Percentiles rank a stretch among this genome's conserved stretches.
These are phyloP conservation scores for Letharia lupina DNA, from an alignment of 495 filamentous ascomycete genomes.

Conservation along the genomic window DNA sequence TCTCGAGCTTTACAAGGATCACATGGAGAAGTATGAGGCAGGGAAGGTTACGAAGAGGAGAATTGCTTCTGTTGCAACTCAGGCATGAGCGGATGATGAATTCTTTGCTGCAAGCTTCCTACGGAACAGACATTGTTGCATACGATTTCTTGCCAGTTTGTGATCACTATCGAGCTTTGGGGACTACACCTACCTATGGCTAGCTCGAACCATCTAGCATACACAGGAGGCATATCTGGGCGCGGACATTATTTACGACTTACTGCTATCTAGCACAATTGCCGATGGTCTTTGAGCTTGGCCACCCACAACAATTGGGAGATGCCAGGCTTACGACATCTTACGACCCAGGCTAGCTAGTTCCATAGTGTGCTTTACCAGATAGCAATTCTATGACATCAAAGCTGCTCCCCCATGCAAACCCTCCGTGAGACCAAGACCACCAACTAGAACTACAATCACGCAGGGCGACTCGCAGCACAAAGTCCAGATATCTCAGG, in stretches of 20 bases:
- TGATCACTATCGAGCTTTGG: not conserved
- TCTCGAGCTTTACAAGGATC: slow-evolving; percentile 32
- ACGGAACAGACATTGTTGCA: not conserved
- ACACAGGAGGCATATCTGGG: not conserved
- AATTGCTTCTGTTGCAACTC: not conserved
- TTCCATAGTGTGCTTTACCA: not conserved
- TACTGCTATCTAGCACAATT: not conserved
- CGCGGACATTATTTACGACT: not conserved
- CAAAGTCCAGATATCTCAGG: not conserved
- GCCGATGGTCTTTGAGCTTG: not conserved
- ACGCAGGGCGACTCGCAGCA: not conserved
- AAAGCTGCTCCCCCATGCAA: not conserved
- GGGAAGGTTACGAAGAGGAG: not conserved
- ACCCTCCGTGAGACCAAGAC: not conserved
- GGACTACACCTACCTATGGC: not conserved
- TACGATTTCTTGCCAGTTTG: not conserved
- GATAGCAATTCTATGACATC: not conserved
- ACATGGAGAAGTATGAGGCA: not conserved
- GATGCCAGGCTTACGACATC: not conserved
- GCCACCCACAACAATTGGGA: not conserved
- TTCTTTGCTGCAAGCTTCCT: not conserved
- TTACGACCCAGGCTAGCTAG: not conserved
- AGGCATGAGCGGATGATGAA: not conserved
- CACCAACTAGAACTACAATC: not conserved
- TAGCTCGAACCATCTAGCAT: not conserved